Evolutionary conservation across 129 eudicot species (phyloP), one percentile per base, ranked within the genome.

Genomic region (Arctium minus): DNA sequence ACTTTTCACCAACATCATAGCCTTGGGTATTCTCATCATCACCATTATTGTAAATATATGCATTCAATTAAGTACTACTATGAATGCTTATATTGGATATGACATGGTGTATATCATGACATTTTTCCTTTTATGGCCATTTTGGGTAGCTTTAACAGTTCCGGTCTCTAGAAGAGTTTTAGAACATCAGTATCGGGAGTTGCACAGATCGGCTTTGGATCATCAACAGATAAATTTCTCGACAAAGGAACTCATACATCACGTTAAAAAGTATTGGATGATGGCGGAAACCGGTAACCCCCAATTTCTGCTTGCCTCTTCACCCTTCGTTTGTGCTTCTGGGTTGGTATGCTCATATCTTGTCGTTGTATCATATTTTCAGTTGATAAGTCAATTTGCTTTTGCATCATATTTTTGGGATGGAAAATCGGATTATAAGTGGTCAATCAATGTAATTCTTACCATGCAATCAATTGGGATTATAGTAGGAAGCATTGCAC

Each of bases 211-310:
- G 46, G 70, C 44, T 32, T 50, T 67, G 13, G n/a, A 76, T 15
- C 29, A 3, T 50, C 70, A 76, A 15, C 12, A 50, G 6, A 76
- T 50, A 6, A 76, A 17, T 1, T 76, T 76, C 70, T 53, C 80
- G 0, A 0, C 9, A 31, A 31, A 17, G 3, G 17, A 18, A 76
- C 70, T 76, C 10, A 42, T 5, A 42, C 29, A 69, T 17, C 10
- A 9, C 22, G 30, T 85, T 11, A 64, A 22, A 39, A 82, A 44
- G 69, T 40, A 69, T 75, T 69, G 82, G 71, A 67, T 67, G 71
- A 67, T 67, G 5, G 35, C 33, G 1, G 71, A 67, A 29, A 67
- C 71, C 1, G 35, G 71, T 67, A 67, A 67, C 35, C 71, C 35
- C 5, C 71, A 67, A 67, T 67, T 67, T 67, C 35, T 67, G 35